Conservation (phyloP, 1,284 basidiomycete genomes). For the Acaromyces ingoldii region DNA sequence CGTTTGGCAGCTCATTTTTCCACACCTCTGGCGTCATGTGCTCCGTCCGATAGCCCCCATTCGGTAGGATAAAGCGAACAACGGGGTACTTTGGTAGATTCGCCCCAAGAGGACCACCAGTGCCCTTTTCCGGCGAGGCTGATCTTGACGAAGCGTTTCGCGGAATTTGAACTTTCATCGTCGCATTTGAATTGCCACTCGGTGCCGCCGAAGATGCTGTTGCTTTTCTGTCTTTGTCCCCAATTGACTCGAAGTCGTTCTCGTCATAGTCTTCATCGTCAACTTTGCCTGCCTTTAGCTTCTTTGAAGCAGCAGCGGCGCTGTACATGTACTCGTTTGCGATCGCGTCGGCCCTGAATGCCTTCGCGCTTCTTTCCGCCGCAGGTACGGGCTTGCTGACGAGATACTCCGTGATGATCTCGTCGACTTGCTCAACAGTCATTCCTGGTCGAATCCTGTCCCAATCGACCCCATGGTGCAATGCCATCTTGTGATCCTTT, state of each 20-base stretch:
- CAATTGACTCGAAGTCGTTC: no score
- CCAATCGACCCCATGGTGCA: constrained; percentile 71
- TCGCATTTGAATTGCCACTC: no score
- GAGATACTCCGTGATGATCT: no score
- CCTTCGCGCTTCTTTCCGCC: background rate
- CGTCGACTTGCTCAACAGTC: constrained; percentile 1
- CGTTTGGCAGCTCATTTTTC: constrained; percentile 53
- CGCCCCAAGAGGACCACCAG: constrained; percentile 8
- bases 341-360: background rate
- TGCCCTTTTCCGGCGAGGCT: constrained; percentile 1
- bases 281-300: no score
- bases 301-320: background rate
- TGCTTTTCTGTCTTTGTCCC: no score
- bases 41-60: constrained; percentile 32
- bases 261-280: no score
- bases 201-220: no score
- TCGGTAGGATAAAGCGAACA: constrained; percentile 35
- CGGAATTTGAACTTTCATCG: background rate
- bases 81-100: constrained; percentile 36
- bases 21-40: constrained; percentile 37
- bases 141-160: background rate
- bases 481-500: constrained; percentile 46
- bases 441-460: background rate
- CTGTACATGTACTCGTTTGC: background rate
- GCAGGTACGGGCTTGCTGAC: background rate